Evolutionary conservation across 73 alveolate genomes (phyloP), one percentile per base, ranked within the genome.

Genomic region (Paramecium pentaurelia): DNA sequence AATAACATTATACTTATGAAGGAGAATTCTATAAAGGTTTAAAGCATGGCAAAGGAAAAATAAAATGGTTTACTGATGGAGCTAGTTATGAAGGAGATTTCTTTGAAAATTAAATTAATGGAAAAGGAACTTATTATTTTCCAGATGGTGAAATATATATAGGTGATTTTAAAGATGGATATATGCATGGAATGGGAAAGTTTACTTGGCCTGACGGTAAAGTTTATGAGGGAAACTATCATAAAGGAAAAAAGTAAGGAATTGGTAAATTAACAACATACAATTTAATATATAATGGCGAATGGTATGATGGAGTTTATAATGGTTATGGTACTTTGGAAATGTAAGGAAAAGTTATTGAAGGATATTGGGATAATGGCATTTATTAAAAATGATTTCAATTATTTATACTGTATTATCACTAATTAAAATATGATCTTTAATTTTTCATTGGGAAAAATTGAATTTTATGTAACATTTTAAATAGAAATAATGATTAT

Each of bases 141-240:
- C 89, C 94, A 25, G 96, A 88, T 20, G 97, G 94, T 0, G 58
- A 92, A 32, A 34, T 18, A 27, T 95, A 95, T 80, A 60, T 71
- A 34, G 97, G 97, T 22, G 96, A 94, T 36, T 95, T 93, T 84
- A 77, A 86, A 45, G 58, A 90, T 54, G 86, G 92, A 34, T 42
- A 27, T 34, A 77, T 60, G 94, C 86, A 93, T 92, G 96, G 96
- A 30, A 34, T 44, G 40, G 97, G 97, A 22, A 45, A 70, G 6
- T 88, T 93, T 92, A 85, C 87, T 64, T 95, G 96, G 96, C 94
- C 94, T 25, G 97, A 95, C 92, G 97, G 97, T 10, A 87, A 93
- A 58, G 45, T 80, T n/a, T 95, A 95, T 80, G 86, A 42, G 44
- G 97, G 97, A 47, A 80, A 93, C n/a, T 95, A 92, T 93, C 58